phyloP scores from a whole-genome alignment of 768 basidiomycete genomes.

The Rhodosporidiobolus odoratus region DNA sequence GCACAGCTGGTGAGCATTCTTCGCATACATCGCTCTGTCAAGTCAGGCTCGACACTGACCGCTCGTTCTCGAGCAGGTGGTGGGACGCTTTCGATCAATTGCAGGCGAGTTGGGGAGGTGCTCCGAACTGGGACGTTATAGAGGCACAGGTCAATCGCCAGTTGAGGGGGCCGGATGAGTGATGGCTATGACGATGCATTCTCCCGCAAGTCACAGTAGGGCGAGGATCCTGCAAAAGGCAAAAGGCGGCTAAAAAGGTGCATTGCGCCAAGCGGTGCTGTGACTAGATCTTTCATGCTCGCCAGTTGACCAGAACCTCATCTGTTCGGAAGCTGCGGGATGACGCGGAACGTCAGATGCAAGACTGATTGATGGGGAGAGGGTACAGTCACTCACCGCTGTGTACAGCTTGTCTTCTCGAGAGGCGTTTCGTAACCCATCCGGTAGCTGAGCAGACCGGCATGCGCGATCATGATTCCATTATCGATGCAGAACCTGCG shows the following conservation, averaged over 20 bases:
- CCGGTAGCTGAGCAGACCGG: slow-evolving; percentile 80
- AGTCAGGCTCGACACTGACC: too few relatives aligned
- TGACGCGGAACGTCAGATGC: background rate
- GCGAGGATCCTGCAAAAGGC: too few relatives aligned
- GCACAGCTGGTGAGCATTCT: slow-evolving; percentile 58
- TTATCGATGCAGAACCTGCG: slow-evolving; percentile 99
- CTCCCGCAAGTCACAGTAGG: too few relatives aligned
- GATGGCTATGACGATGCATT: background rate
- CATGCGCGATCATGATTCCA: slow-evolving; percentile 99
- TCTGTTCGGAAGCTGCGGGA: slow-evolving; percentile 79
- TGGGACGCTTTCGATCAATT: slow-evolving; percentile 31
- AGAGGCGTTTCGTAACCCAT: slow-evolving; percentile 81
- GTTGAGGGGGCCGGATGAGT: background rate
- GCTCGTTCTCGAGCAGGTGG: slow-evolving; percentile 21
- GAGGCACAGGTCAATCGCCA: slow-evolving; percentile 31
- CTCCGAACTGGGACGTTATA: slow-evolving; percentile 17
- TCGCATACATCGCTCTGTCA: background rate
- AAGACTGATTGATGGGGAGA: background rate
- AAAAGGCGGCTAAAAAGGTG: too few relatives aligned
- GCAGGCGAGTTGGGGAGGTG: slow-evolving; percentile 19
- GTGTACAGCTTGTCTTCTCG: slow-evolving; percentile 78
- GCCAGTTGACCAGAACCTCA: slow-evolving; percentile 86
- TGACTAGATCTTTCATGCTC: too few relatives aligned
- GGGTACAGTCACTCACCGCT: slow-evolving; percentile 58
- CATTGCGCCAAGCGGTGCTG: too few relatives aligned